Evolutionary conservation across 257 asterid genomes (phyloP), one percentile per base, ranked within the genome.

Genomic region (Solanum pimpinellifolium): DNA sequence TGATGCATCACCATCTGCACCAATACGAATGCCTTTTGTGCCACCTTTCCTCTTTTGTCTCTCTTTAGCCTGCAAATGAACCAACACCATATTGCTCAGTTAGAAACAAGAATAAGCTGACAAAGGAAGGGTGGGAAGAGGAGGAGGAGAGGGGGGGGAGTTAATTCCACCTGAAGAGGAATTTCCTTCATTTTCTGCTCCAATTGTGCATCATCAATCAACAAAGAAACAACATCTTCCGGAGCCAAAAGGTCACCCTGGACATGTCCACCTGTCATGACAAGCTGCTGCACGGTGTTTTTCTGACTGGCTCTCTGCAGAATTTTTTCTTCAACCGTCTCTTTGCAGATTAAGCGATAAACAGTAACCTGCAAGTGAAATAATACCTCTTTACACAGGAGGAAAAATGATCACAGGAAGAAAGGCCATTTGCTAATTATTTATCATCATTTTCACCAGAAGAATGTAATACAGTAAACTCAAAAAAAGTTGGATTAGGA

Each of bases 241-340:
- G 98, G 98, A 88, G 98, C 98, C 93, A 95, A 89, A 86, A 95
- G 95, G 70, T 97, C 99, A 29, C 99, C 99, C 92, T 97, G 99
- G 85, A 97, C 98, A 87, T 97, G 99, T 75, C 98, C 98, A 7
- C 98, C 99, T 2, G 98, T 97, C 99, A 97, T 97, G 88, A 97
- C 99, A 88, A 97, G 98, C 92, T 97, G 98, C 92, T 97, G 99
- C 68, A 97, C 99, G 0, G 98, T 95, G 91, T 89, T 97, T 86
- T 97, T 97, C 94, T 97, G 99, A 90, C 96, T 94, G 47, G 99
- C 99, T 90, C 98, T 94, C 92, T 92, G 97, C 91, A 97, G 89
- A 88, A 97, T 97, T 74, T 97, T 97, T 89, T 97, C 99, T 91
- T 97, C 99, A 15, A 97, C 98, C 0, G 99, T 95, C 92, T 96